Percentiles rank a stretch among this genome's conserved stretches.
These are phyloP conservation scores for Trametes maxima DNA, from an alignment of 768 basidiomycete species.

Conservation along the genomic window DNA sequence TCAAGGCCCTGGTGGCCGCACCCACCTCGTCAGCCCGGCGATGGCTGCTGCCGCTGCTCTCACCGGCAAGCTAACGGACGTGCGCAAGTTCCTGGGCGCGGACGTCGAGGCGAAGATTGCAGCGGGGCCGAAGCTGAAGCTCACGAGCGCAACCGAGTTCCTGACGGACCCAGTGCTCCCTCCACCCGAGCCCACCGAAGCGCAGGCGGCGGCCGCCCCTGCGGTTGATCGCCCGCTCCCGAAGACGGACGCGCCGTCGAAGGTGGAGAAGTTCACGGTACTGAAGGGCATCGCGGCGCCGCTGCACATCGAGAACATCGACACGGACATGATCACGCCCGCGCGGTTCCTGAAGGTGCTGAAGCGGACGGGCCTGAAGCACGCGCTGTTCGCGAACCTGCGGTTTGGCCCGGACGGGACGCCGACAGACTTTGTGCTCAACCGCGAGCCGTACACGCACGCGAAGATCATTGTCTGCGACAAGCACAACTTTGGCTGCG, in stretches of 20 bases:
- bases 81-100: constrained; percentile 51
- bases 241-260: constrained; percentile 33
- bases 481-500: constrained; percentile 65
- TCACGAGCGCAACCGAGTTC: constrained; percentile 72
- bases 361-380: constrained; percentile 62
- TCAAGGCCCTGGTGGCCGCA: constrained; percentile 62
- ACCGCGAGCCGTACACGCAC: constrained; percentile 55
- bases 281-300: constrained; percentile 58
- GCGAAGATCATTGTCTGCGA: constrained; percentile 59
- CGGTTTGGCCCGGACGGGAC: constrained; percentile 51
- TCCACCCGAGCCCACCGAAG: constrained; percentile 38
- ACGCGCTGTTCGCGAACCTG: constrained; percentile 57
- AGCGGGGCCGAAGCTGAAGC: constrained; percentile 59
- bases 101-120: constrained; percentile 32
- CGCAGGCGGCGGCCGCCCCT: constrained; percentile 4
- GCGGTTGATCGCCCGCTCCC: constrained; percentile 25
- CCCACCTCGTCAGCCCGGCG: constrained; percentile 65
- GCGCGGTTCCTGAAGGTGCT: constrained; percentile 70
- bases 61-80: constrained; percentile 59
- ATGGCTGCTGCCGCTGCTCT: constrained; percentile 71
- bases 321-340: constrained; percentile 70
- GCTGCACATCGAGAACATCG: constrained; percentile 55
- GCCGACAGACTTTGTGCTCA: constrained; percentile 63
- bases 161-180: constrained; percentile 61
- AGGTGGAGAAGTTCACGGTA: constrained; percentile 47